Percentiles rank a stretch among this genome's conserved stretches.
Conservation (phyloP, 2,329 filamentous ascomycete species). For the Colletotrichum eremochloae region DNA sequence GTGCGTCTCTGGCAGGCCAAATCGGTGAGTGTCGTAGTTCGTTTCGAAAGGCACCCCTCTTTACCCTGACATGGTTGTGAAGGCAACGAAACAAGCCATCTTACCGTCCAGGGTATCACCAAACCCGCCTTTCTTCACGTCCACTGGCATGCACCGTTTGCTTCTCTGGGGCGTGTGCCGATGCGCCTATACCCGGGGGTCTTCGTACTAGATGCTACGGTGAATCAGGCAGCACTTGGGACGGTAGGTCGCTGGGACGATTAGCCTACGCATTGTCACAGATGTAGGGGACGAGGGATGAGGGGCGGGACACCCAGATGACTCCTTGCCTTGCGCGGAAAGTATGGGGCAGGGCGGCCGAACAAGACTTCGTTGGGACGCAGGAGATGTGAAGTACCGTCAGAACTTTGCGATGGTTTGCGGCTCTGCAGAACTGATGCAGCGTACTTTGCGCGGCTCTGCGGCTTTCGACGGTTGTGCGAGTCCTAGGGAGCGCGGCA, state of each 20-base stretch:
- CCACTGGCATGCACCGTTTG: slow-evolving; percentile 2
- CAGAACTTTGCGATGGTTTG: not conserved
- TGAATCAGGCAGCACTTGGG: slow-evolving; percentile 21
- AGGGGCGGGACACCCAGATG: not conserved
- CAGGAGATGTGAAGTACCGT: not conserved
- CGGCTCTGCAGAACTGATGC: slow-evolving; percentile 15
- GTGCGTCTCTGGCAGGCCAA: slow-evolving; percentile 13
- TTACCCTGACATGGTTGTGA: slow-evolving; percentile 1
- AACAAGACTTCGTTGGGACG: not conserved
- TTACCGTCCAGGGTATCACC: not conserved
- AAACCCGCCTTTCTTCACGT: slow-evolving; percentile 10
- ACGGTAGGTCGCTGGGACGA: not conserved
- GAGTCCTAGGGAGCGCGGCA: not conserved
- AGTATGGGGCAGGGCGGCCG: slow-evolving; percentile 21
- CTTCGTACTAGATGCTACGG: slow-evolving; percentile 15
- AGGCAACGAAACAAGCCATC: slow-evolving; percentile 19
- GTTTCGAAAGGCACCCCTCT: slow-evolving; percentile 20
- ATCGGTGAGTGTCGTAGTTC: slow-evolving; percentile 9
- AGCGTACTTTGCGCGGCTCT: slow-evolving; percentile 20
- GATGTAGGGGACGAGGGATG: not conserved
- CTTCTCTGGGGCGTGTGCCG: not conserved
- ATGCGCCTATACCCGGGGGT: slow-evolving; percentile 20
- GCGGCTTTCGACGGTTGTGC: slow-evolving; percentile 17
- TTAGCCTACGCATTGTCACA: slow-evolving; percentile 14
- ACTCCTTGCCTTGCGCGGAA: slow-evolving; percentile 20